Conservation (phyloP, 768 basidiomycete species). For the Suillus plorans region DNA sequence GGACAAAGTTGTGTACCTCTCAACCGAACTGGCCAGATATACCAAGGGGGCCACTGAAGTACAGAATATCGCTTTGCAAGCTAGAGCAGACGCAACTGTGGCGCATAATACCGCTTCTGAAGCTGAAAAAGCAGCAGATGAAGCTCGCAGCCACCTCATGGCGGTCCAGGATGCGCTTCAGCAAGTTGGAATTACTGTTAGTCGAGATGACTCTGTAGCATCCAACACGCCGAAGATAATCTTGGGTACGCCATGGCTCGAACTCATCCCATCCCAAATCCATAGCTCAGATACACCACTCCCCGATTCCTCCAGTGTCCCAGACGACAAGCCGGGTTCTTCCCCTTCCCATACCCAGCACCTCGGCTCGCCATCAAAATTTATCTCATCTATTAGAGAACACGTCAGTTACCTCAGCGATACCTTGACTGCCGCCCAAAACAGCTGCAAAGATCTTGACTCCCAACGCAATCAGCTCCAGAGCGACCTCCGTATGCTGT, state of each 20-base stretch:
- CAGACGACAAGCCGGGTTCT: neutral
- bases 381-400: neutral
- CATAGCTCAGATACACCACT: neutral
- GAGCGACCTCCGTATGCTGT: neutral
- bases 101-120: slow-evolving; percentile 1
- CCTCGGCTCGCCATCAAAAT: neutral
- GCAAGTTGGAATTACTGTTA: slow-evolving; percentile 2
- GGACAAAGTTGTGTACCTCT: neutral
- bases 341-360: neutral
- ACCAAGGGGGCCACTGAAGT: neutral
- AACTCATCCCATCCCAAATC: slow-evolving; percentile 2
- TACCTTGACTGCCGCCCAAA: neutral
- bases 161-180: slow-evolving; percentile 2
- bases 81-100: neutral
- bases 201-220: neutral
- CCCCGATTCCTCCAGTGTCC: neutral
- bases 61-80: neutral
- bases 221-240: slow-evolving; percentile 1
- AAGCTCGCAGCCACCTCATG: neutral
- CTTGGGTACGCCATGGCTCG: slow-evolving; percentile 1
- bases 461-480: neutral
- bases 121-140: slow-evolving; percentile 1
- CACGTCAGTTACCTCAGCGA: neutral
- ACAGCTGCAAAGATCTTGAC: neutral
- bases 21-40: slow-evolving; percentile 1